These are phyloP conservation scores for Lachancea nothofagi DNA, from an alignment of 805 yeast species.

Conservation along the genomic window DNA sequence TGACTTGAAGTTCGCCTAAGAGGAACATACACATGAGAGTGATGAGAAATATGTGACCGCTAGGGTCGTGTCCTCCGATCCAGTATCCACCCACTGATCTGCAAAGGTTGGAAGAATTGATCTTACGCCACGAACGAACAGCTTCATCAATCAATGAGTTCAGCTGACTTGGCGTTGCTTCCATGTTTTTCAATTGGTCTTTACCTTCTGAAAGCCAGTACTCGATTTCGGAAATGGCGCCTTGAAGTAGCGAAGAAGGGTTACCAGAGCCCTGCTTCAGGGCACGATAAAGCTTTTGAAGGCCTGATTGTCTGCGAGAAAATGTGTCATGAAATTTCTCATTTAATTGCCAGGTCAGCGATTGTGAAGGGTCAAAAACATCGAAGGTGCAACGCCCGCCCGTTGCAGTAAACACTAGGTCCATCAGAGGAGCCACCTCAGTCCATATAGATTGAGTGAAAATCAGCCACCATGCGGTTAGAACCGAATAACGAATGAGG, in stretches of 20 bases:
- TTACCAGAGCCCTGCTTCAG: constrained; percentile 4
- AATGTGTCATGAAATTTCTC: constrained; percentile 19
- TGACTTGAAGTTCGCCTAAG: constrained; percentile 48
- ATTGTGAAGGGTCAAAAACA: constrained; percentile 17
- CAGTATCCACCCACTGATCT: constrained; percentile 59
- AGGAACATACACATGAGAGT: constrained; percentile 41
- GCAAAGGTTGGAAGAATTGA: constrained; percentile 37
- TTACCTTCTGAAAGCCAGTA: constrained; percentile 7
- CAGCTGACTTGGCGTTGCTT: constrained; percentile 13
- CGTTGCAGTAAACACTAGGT: constrained; percentile 64
- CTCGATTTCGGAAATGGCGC: constrained; percentile 5
- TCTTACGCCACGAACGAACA: constrained; percentile 27
- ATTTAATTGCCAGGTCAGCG: constrained; percentile 11
- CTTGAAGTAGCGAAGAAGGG: constrained; percentile 6
- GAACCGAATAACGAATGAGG: constrained; percentile 40
- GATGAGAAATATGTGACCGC: constrained; percentile 84
- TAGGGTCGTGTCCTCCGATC: constrained; percentile 92
- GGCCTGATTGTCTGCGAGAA: constrained; percentile 15
- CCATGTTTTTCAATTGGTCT: constrained; percentile 11
- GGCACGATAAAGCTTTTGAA: constrained; percentile 14
- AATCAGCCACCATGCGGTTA: constrained; percentile 76
- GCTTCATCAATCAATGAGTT: constrained; percentile 15
- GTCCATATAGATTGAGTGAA: constrained; percentile 67
- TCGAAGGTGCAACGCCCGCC: constrained; percentile 68
- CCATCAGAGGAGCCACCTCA: constrained; percentile 66